Percentiles rank a stretch among this genome's conserved stretches.
Conservation (phyloP, 2,329 filamentous ascomycete species). For the Lecanoromycetidae sp. region DNA sequence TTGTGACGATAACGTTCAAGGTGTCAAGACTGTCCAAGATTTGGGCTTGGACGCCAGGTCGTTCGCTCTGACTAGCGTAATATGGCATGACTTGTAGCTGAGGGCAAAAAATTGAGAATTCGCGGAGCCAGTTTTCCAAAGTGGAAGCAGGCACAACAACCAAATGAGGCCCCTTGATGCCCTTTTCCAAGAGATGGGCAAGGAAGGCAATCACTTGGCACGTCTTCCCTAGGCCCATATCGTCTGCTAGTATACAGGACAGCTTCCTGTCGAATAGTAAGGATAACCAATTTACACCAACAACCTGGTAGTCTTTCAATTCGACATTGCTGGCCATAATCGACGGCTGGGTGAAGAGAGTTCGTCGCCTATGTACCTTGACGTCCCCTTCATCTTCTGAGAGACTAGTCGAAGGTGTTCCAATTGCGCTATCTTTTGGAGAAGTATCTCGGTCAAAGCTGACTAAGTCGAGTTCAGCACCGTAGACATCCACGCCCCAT, state of each 20-base stretch:
- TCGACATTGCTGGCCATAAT: conserved; percentile 64
- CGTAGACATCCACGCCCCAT: conserved; percentile 57
- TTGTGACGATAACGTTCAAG: conserved; percentile 60
- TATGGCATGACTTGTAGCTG: conserved; percentile 59
- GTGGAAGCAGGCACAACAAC: conserved; percentile 89
- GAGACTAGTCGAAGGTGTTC: conserved; percentile 45
- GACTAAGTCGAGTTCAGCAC: conserved; percentile 48
- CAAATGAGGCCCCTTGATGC: conserved; percentile 59
- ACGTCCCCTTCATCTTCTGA: conserved; percentile 38
- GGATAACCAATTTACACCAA: conserved; percentile 88
- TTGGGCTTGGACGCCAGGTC: conserved; percentile 54
- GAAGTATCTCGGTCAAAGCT: conserved; percentile 33
- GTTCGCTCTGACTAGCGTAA: conserved; percentile 54
- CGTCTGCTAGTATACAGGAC: conserved; percentile 86
- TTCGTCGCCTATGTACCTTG: conserved; percentile 26
- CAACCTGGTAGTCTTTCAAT: conserved; percentile 88
- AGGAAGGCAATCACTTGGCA: conserved; percentile 92
- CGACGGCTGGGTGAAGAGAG: conserved; percentile 54
- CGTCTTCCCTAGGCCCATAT: conserved; percentile 94
- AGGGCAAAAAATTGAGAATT: conserved; percentile 81
- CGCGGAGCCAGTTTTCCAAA: conserved; percentile 86
- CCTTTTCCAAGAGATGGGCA: conserved; percentile 64
- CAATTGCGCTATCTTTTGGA: conserved; percentile 53
- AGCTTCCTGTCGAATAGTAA: conserved; percentile 67
- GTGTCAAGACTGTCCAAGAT: conserved; percentile 52